Conservation (phyloP, 192 early-diverging fungal genomes). For the Backusella macrospora region DNA sequence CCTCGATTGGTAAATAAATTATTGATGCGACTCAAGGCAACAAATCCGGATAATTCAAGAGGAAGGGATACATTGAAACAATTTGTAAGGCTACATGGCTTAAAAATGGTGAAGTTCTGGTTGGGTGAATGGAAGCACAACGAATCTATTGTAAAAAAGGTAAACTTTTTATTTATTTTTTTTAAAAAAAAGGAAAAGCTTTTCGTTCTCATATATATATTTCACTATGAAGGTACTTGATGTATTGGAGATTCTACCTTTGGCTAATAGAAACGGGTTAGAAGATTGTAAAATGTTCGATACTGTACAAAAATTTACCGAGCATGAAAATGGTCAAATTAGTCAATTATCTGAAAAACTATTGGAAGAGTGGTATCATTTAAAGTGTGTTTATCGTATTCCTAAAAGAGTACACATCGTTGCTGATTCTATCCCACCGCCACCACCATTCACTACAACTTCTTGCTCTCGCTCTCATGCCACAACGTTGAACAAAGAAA, state of each 20-base stretch:
- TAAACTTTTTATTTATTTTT: too few species aligned
- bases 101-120: slow-evolving; percentile 77
- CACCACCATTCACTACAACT: too few species aligned
- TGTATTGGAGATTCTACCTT: slow-evolving; percentile 78
- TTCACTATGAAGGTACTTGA: slow-evolving; percentile 22
- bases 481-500: neutral
- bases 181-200: slow-evolving; percentile 43
- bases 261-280: slow-evolving; percentile 77
- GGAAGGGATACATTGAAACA: slow-evolving; percentile 50
- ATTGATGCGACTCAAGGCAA: slow-evolving; percentile 68
- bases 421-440: neutral
- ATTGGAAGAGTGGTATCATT: slow-evolving; percentile 51
- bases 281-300: slow-evolving; percentile 77
- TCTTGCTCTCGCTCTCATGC: neutral
- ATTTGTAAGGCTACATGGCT: slow-evolving; percentile 67
- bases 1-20: slow-evolving; percentile 55
- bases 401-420: slow-evolving; percentile 46
- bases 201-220: slow-evolving; percentile 48
- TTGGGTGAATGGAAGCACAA: slow-evolving; percentile 60
- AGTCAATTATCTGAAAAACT: slow-evolving; percentile 52
- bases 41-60: slow-evolving; percentile 31
- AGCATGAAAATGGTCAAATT: slow-evolving; percentile 51
- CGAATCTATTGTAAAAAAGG: slow-evolving; percentile 14
- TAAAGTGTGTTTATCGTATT: slow-evolving; percentile 60
- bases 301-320: slow-evolving; percentile 55